Evolutionary conservation across 1,139 yeast species (phyloP).

Genomic region (Meyerozyma guilliermondii): DNA sequence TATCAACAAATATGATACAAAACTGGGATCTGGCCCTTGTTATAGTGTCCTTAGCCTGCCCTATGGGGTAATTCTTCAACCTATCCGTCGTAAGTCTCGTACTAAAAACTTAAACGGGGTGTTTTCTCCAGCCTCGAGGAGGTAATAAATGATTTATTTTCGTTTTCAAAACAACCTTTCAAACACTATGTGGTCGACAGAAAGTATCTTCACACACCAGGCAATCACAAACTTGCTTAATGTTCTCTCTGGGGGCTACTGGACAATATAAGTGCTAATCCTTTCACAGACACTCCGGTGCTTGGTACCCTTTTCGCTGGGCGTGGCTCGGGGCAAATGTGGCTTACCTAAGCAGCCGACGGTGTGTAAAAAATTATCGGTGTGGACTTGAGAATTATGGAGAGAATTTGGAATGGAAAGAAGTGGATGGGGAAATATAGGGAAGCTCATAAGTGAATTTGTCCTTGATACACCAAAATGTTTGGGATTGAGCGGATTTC

Average conservation of each 20-base stretch:
- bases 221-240: not conserved
- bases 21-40: too few relatives aligned
- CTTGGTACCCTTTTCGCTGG: slow-evolving; percentile 1
- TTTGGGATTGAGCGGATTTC: not conserved
- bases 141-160: not conserved
- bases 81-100: not conserved
- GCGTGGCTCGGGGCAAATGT: slow-evolving; percentile 1
- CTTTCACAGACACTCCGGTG: not conserved
- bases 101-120: not conserved
- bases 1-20: too few relatives aligned
- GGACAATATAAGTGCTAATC: not conserved
- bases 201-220: not conserved
- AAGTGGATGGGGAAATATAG: too few relatives aligned
- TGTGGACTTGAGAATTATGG: too few relatives aligned
- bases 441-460: too few relatives aligned
- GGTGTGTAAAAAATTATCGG: not conserved
- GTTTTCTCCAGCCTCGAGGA: not conserved
- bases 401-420: too few relatives aligned
- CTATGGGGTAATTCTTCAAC: not conserved
- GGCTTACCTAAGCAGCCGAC: not conserved
- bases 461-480: too few relatives aligned
- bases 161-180: not conserved
- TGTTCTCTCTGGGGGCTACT: not conserved
- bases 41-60: not conserved
- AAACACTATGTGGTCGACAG: not conserved